phyloP scores from a whole-genome alignment of 495 filamentous ascomycete species.

The Tuber umbilicatum region DNA sequence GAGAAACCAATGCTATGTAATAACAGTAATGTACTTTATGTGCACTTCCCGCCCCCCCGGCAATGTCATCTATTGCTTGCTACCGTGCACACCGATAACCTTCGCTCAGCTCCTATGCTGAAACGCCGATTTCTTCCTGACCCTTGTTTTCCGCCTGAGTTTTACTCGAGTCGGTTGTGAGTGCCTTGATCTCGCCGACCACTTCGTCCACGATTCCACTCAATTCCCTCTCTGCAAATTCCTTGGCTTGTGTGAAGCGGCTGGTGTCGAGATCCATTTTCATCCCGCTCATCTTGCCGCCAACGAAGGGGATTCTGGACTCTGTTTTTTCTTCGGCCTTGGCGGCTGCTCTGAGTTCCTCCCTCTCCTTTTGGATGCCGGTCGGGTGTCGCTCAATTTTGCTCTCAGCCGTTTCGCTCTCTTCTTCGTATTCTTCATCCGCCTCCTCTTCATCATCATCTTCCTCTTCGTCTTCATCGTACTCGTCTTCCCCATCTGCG shows the following conservation, averaged over 20 bases:
- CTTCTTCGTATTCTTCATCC: slow-evolving; percentile 38
- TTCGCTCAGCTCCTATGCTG: not conserved
- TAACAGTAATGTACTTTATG: not conserved
- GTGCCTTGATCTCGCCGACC: slow-evolving; percentile 22
- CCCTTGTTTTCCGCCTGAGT: slow-evolving; percentile 9
- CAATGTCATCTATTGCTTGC: not conserved
- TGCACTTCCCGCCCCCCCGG: not conserved
- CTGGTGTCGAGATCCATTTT: slow-evolving; percentile 30
- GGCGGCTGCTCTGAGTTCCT: slow-evolving; percentile 13
- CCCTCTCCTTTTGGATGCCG: slow-evolving; percentile 8
- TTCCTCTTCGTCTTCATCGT: slow-evolving; percentile 47
- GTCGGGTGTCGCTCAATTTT: slow-evolving; percentile 1
- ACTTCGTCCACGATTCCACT: slow-evolving; percentile 21
- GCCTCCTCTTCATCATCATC: slow-evolving; percentile 45
- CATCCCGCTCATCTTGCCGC: slow-evolving; percentile 15
- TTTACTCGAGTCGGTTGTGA: slow-evolving; percentile 12
- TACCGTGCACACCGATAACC: not conserved
- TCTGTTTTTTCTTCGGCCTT: slow-evolving; percentile 5
- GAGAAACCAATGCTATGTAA: not conserved
- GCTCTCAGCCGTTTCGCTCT: slow-evolving; percentile 41
- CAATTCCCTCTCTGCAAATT: slow-evolving; percentile 32
- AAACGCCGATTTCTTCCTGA: slow-evolving; percentile 6
- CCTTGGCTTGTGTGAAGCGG: slow-evolving; percentile 19
- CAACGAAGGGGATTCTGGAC: slow-evolving; percentile 10
- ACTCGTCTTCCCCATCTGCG: slow-evolving; percentile 45